phyloP scores from a whole-genome alignment of 2,329 filamentous ascomycete species.

The Trichoderma koningii region DNA sequence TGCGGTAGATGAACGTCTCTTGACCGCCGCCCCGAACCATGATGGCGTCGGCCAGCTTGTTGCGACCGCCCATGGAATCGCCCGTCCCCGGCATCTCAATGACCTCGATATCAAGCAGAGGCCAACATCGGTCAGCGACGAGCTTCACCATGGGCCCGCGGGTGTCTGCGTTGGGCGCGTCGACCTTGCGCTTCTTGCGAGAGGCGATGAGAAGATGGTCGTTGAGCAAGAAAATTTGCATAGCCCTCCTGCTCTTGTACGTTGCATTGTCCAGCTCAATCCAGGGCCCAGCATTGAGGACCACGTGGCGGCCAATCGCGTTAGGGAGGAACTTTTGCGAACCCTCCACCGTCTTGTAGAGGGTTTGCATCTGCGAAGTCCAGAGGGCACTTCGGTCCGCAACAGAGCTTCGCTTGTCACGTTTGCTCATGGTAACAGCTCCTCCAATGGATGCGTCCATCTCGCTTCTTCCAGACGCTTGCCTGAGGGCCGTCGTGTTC shows the following conservation, averaged over 20 bases:
- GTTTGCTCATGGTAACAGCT: constrained; percentile 62
- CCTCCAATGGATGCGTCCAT: constrained; percentile 52
- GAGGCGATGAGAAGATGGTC: constrained; percentile 91
- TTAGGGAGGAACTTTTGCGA: constrained; percentile 96
- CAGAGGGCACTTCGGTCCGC: constrained; percentile 66
- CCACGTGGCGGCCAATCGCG: constrained; percentile 85
- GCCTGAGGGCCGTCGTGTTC: constrained; percentile 67
- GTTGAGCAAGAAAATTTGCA: constrained; percentile 90
- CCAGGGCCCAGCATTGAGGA: constrained; percentile 91
- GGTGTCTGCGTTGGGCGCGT: constrained; percentile 57
- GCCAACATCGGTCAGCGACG: constrained; percentile 93
- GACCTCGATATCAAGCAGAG: constrained; percentile 87
- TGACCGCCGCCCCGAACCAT: constrained; percentile 83
- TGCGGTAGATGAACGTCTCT: constrained; percentile 93
- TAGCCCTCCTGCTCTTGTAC: constrained; percentile 86
- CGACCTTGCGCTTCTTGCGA: constrained; percentile 86
- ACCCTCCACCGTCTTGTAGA: constrained; percentile 97
- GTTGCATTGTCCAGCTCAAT: constrained; percentile 96
- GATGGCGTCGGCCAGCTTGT: constrained; percentile 78
- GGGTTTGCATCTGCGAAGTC: constrained; percentile 69
- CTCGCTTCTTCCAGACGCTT: constrained; percentile 56
- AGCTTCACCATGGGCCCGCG: constrained; percentile 69
- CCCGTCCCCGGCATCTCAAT: constrained; percentile 77
- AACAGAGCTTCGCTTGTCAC: constrained; percentile 88
- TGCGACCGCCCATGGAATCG: constrained; percentile 55